Percentiles rank a stretch among this genome's conserved stretches.
Conservation (phyloP, 202 grass and related monocot genomes). For the Zoysia matrella region DNA sequence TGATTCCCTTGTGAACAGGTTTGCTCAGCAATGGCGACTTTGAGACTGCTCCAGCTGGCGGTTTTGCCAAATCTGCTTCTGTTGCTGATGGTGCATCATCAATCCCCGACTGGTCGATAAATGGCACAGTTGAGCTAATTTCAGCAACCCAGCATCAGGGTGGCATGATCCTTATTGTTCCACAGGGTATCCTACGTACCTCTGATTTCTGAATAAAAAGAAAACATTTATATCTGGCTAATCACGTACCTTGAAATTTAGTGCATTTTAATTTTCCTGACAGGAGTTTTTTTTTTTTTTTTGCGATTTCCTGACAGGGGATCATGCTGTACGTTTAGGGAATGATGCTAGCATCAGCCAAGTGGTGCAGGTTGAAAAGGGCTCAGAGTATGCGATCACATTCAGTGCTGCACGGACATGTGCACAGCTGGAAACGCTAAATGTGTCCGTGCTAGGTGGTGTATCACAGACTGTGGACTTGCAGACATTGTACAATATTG, state of each 20-base stretch:
- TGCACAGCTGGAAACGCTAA: conserved; percentile 91
- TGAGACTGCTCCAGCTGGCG: conserved; percentile 68
- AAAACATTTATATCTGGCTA: background rate
- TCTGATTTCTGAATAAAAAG: background rate
- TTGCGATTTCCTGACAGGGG: conserved; percentile 49
- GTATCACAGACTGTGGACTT: conserved; percentile 76
- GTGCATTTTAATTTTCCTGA: too few species aligned
- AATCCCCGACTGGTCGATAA: conserved; percentile 82
- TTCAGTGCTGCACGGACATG: conserved; percentile 34
- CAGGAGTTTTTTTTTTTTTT: too few species aligned
- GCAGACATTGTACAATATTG: conserved; percentile 96
- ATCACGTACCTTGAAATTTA: background rate
- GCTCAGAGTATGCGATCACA: conserved; percentile 77
- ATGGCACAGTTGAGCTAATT: conserved; percentile 91
- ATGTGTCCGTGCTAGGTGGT: conserved; percentile 66
- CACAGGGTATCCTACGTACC: conserved; percentile 63
- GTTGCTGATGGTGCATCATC: conserved; percentile 70
- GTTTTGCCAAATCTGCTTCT: conserved; percentile 66
- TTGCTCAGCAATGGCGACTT: conserved; percentile 93
- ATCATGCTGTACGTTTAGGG: conserved; percentile 80
- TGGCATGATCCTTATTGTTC: conserved; percentile 98
- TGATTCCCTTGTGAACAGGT: conserved; percentile 52
- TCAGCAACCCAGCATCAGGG: conserved; percentile 90
- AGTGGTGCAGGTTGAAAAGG: conserved; percentile 80
- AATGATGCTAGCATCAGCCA: conserved; percentile 89